A percentile compares a stretch with the other conserved stretches of the same genome.
Evolutionary conservation across 2,329 filamentous ascomycete species (phyloP).

Genomic region (Endoconidiophora polonica): DNA sequence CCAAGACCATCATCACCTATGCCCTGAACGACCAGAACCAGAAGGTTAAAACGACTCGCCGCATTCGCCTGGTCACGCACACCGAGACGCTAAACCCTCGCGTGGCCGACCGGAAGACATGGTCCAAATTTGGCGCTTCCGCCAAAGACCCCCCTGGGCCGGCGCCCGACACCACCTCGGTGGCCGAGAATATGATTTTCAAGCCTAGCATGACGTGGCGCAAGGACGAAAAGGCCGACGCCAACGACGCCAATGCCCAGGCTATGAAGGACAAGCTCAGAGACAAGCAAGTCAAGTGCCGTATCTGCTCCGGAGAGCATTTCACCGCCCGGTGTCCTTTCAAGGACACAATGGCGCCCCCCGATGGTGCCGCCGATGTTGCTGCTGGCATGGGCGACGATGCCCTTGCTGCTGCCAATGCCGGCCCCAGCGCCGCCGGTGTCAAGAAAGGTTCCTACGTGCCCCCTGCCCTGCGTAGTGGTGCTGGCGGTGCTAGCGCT

Average conservation of each 20-base stretch:
- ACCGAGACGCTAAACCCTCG: conserved; percentile 91
- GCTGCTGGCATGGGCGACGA: conserved; percentile 40
- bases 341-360: conserved; percentile 97
- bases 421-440: conserved; percentile 40
- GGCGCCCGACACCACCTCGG: conserved; percentile 73
- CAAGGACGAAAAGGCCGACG: conserved; percentile 69
- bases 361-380: conserved; percentile 44
- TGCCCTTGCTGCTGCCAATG: conserved; percentile 20
- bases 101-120: conserved; percentile 84
- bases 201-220: conserved; percentile 87
- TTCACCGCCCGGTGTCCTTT: conserved; percentile 98
- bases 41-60: conserved; percentile 93
- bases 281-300: conserved; percentile 99
- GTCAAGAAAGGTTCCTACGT: conserved; percentile 73
- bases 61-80: conserved; percentile 80
- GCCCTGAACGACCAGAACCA: conserved; percentile 82
- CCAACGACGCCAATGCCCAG: conserved; percentile 55
- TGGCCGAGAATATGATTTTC: conserved; percentile 98
- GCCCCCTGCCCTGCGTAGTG: conserved; percentile 77
- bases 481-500: conserved; percentile 35
- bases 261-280: conserved; percentile 70
- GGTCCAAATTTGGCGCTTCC: conserved; percentile 83
- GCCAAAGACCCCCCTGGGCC: conserved; percentile 73
- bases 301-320: conserved; percentile 97
- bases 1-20: conserved; percentile 86